Conservation (phyloP, 2,329 filamentous ascomycete species). For the Tolypocladium paradoxum region DNA sequence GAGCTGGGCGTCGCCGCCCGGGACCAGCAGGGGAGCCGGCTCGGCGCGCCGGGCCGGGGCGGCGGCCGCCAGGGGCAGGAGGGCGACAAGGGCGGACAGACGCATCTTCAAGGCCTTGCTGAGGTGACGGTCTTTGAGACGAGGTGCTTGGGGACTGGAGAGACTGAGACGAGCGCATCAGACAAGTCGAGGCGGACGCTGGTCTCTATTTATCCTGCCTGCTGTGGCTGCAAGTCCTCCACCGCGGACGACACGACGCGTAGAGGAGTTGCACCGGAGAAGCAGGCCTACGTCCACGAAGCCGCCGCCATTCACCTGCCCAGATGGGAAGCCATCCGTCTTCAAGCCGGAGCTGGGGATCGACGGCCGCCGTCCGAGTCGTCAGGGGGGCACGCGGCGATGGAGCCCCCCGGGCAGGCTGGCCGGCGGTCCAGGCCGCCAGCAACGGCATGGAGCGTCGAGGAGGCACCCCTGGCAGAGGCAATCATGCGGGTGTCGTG, state of each 20-base stretch:
- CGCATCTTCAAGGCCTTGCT: neutral
- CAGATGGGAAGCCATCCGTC: neutral
- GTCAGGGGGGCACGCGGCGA: neutral
- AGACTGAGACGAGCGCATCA: neutral
- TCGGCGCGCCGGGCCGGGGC: neutral
- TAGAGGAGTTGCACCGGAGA: neutral
- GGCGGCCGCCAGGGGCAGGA: neutral
- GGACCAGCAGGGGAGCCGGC: neutral
- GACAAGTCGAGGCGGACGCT: neutral
- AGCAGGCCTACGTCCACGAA: neutral
- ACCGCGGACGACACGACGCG: neutral
- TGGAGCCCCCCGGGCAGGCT: neutral
- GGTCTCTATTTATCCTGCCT: neutral
- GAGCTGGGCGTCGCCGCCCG: neutral
- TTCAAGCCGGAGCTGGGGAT: neutral
- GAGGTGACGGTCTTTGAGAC: neutral
- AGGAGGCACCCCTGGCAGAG: neutral
- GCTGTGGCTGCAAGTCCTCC: neutral
- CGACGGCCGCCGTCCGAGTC: neutral
- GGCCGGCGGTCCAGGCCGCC: neutral
- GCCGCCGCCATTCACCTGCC: neutral
- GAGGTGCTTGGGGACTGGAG: neutral
- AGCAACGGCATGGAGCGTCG: neutral
- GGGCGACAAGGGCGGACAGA: neutral
- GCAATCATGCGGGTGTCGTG: neutral